These are phyloP conservation scores for Dichotomocladium elegans DNA, from an alignment of 371 early-diverging fungal genomes.

Conservation along the genomic window DNA sequence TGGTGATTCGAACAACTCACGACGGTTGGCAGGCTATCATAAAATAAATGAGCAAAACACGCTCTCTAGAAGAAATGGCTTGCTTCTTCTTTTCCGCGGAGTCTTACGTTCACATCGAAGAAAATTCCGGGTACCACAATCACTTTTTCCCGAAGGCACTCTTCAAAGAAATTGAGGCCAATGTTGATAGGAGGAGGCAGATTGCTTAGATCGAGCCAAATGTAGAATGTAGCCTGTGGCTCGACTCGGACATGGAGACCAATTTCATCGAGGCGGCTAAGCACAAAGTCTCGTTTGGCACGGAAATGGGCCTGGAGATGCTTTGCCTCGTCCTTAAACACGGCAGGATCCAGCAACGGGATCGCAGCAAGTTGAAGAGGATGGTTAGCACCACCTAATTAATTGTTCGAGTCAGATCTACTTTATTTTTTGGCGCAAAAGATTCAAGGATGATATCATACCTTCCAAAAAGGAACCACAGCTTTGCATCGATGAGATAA, in stretches of 20 bases:
- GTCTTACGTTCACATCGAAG: constrained; percentile 49
- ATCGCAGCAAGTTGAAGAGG: constrained; percentile 45
- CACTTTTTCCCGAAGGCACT: constrained; percentile 46
- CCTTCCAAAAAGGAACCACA: constrained; percentile 47
- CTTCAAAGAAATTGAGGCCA: constrained; percentile 49
- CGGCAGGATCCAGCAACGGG: constrained; percentile 38
- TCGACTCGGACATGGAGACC: constrained; percentile 32
- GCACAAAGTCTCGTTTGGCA: constrained; percentile 41
- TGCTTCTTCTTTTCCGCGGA: neutral
- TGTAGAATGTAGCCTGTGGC: constrained; percentile 47
- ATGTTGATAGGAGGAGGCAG: constrained; percentile 44
- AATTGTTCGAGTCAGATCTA: neutral
- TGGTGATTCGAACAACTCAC: constrained; percentile 47
- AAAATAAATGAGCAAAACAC: neutral
- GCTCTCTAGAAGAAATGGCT: neutral
- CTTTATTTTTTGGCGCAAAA: neutral
- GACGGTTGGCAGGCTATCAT: constrained; percentile 36
- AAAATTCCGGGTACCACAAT: constrained; percentile 48
- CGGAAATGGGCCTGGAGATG: constrained; percentile 40
- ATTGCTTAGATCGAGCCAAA: constrained; percentile 40
- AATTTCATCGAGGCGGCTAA: constrained; percentile 29
- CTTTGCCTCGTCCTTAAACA: constrained; percentile 32
- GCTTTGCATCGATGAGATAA: constrained; percentile 41
- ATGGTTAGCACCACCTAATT: constrained; percentile 47
- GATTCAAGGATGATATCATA: neutral